phyloP scores from a whole-genome alignment of 2,329 filamentous ascomycete species.

The Myrmaecium sp. region DNA sequence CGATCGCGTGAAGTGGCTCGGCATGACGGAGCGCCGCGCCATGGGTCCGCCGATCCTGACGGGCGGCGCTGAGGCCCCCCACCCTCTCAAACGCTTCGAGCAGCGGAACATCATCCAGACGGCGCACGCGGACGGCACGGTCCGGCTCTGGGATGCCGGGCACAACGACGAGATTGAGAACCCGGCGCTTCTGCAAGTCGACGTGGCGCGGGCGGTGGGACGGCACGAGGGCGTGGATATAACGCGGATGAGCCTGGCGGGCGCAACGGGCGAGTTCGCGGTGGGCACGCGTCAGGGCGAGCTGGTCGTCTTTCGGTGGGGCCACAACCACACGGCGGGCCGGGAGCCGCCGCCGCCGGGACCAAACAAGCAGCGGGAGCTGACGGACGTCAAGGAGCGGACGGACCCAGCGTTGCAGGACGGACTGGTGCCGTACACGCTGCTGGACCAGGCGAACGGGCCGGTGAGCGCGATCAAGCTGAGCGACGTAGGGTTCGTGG shows the following conservation, averaged over 20 bases:
- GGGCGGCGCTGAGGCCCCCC: slow-evolving; percentile 58
- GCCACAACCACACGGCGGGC: slow-evolving; percentile 57
- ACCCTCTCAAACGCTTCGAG: slow-evolving; percentile 61
- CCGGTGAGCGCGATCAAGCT: slow-evolving; percentile 63
- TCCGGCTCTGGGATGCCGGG: slow-evolving; percentile 86
- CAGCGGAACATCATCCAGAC: slow-evolving; percentile 71
- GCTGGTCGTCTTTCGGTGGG: slow-evolving; percentile 74
- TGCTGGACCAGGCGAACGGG: slow-evolving; percentile 73
- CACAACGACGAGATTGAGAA: slow-evolving; percentile 92
- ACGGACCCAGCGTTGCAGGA: slow-evolving; percentile 60
- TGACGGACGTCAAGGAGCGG: slow-evolving; percentile 59
- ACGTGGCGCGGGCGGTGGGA: slow-evolving; percentile 66
- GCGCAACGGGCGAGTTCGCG: slow-evolving; percentile 68
- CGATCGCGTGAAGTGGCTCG: slow-evolving; percentile 69
- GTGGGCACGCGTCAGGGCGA: slow-evolving; percentile 74
- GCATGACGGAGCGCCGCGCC: slow-evolving; percentile 68
- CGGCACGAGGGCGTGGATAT: slow-evolving; percentile 64
- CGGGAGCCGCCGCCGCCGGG: slow-evolving; percentile 38
- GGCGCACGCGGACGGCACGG: slow-evolving; percentile 75
- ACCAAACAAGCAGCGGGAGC: slow-evolving; percentile 28
- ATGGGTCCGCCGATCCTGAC: slow-evolving; percentile 62
- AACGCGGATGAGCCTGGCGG: slow-evolving; percentile 61
- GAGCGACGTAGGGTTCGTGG: slow-evolving; percentile 87
- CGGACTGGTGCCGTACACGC: slow-evolving; percentile 60
- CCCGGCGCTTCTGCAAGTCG: slow-evolving; percentile 60